Evolutionary conservation across 2,329 filamentous ascomycete genomes (phyloP).

Genomic region (Cytospora piceae): DNA sequence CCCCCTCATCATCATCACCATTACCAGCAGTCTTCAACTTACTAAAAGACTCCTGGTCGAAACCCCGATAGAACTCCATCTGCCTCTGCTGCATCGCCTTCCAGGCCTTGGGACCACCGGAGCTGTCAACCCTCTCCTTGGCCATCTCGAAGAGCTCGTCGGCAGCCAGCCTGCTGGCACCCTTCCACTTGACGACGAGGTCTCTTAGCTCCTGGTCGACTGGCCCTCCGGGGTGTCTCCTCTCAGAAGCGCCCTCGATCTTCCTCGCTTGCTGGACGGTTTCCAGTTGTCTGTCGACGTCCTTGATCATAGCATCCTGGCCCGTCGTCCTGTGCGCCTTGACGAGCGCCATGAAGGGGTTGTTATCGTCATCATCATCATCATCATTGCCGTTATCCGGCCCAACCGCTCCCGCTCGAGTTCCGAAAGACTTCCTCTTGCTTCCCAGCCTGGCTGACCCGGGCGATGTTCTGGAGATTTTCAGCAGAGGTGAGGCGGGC

Average conservation of each 20-base stretch:
- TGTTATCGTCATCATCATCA: constrained; percentile 13
- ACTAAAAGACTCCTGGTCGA: constrained; percentile 15
- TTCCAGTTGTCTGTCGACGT: constrained; percentile 39
- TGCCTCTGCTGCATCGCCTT: constrained; percentile 28
- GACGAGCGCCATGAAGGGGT: constrained; percentile 30
- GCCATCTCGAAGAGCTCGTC: constrained; percentile 46
- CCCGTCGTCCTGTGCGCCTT: constrained; percentile 9
- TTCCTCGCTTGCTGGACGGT: constrained; percentile 52
- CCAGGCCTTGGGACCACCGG: constrained; percentile 25
- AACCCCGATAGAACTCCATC: constrained; percentile 23
- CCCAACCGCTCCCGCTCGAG: not conserved
- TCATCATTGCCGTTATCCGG: not conserved
- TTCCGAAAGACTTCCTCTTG: not conserved
- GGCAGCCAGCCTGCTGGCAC: constrained; percentile 63
- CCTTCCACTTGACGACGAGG: constrained; percentile 64
- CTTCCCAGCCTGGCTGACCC: no score
- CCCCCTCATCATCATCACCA: not conserved
- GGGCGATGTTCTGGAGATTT: not conserved
- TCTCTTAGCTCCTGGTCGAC: constrained; percentile 58
- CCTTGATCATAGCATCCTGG: constrained; percentile 26
- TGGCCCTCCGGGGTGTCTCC: constrained; percentile 24
- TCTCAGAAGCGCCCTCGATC: constrained; percentile 45
- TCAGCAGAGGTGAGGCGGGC: not conserved
- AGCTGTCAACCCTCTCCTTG: constrained; percentile 29
- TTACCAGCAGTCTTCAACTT: not conserved